These are phyloP conservation scores for Vickermania ingenoplastis DNA, from an alignment of 208 protist genomes.

Conservation along the genomic window DNA sequence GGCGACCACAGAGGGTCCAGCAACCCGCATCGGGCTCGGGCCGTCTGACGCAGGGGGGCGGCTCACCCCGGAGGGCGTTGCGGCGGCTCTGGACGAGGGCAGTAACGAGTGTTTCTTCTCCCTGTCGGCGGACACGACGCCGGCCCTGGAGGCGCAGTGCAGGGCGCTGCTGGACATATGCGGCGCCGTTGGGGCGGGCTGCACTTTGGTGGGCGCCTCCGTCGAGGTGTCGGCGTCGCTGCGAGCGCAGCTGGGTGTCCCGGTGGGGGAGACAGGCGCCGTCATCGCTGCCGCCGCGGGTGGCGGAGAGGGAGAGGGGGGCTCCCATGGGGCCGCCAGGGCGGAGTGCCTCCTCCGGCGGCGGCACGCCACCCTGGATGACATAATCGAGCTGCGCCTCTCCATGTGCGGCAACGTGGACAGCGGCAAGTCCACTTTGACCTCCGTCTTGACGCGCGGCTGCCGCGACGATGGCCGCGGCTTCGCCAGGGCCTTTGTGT, in stretches of 20 bases:
- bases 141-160: conserved; percentile 21
- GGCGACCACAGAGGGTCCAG: neutral
- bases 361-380: conserved; percentile 18
- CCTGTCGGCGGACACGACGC: conserved; percentile 17
- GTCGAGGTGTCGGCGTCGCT: neutral
- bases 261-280: neutral
- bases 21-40: neutral
- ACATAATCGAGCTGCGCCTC: conserved; percentile 77
- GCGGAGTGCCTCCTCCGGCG: conserved; percentile 76
- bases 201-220: neutral
- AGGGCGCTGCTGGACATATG: conserved; percentile 20
- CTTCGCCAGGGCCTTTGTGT: conserved; percentile 79
- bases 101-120: conserved; percentile 70
- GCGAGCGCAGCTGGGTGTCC: neutral
- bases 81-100: conserved; percentile 23
- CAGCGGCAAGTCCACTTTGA: conserved; percentile 89
- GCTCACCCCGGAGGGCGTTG: conserved; percentile 25
- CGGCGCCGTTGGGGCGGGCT: conserved; percentile 16
- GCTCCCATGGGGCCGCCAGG: neutral
- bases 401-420: conserved; percentile 92
- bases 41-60: conserved; percentile 17
- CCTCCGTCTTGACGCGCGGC: conserved; percentile 85
- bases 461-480: conserved; percentile 86
- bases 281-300: conserved; percentile 5
- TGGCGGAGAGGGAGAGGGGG: neutral